Base-by-base conservation (phyloP, 2,329 filamentous ascomycete species). In the Sarocladium strictum region DNA sequence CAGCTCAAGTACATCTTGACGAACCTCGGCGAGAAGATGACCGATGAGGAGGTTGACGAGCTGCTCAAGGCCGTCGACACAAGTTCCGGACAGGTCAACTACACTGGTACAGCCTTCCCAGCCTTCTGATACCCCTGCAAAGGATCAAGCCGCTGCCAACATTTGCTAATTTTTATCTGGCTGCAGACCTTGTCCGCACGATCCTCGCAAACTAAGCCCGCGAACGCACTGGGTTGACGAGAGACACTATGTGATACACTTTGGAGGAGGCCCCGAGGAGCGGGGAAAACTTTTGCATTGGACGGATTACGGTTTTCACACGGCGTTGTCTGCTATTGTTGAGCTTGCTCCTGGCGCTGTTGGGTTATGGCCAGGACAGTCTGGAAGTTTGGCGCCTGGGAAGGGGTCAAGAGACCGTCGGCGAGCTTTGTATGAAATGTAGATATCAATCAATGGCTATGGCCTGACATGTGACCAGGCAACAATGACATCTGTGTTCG, bases 11-110 rank as follows among this genome's bases (percentile, higher is more conserved):
- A 99, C 76, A 93, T 99, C 70, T 76, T 99, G 67, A 99, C 94
- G 55, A 97, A 97, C 71, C 76, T 99, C 65, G 94, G 94, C 65
- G 94, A 99, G 86, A 97, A 97, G 81, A 97, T 99, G 91, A 90
- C 88, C 58, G 93, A 99, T 65, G 94, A 97, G 60, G 94, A 99
- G 79, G 94, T 99, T 50, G 93, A 97, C 71, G 94, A 99, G 81
- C 81, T 99, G 68, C 85, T 99, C 72, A 99, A 97, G 85, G 91
- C 92, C 0, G 93, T 97, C 61, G 94, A 99, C 70, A 96, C 92
- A 58, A 94, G 87, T 74, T 93, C 87, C 55, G 92, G 93, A 63
- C 92, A 97, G 81, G 90, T 99, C 73, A 96, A 97, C 78, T 99
- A 99, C 73, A 92, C 88, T 61, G 91, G 90, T 94, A 78, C n/a